Conservation (phyloP, 2,329 filamentous ascomycete species). For the Curvularia verruculosa region DNA sequence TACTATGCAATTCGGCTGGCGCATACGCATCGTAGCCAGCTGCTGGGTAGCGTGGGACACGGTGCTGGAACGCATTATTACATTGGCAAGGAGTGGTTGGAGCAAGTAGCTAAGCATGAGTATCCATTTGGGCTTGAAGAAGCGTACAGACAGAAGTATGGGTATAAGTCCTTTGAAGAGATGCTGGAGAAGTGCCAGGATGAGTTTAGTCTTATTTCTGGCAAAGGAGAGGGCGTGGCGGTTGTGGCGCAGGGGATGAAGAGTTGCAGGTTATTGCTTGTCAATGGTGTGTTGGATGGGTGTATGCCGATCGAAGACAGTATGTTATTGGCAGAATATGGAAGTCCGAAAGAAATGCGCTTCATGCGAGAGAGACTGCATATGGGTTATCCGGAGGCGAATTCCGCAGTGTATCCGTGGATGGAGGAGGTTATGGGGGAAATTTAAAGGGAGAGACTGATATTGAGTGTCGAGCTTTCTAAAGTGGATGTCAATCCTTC, state of each 20-base stretch:
- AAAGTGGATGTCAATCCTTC: neutral
- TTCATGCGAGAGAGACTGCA: constrained; percentile 53
- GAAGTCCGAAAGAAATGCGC: constrained; percentile 58
- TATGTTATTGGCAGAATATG: constrained; percentile 59
- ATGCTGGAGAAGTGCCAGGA: constrained; percentile 57
- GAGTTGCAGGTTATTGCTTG: constrained; percentile 58
- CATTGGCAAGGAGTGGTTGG: constrained; percentile 62
- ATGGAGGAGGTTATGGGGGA: constrained; percentile 37
- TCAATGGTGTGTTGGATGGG: constrained; percentile 64
- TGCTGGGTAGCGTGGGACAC: constrained; percentile 58
- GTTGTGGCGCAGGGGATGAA: constrained; percentile 46
- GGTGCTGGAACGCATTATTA: constrained; percentile 65
- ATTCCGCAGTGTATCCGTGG: constrained; percentile 39
- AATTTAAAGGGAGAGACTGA: neutral
- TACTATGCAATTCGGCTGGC: constrained; percentile 64
- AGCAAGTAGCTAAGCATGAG: constrained; percentile 59
- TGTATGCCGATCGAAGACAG: constrained; percentile 67
- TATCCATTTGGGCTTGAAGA: constrained; percentile 64
- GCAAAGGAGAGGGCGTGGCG: constrained; percentile 57
- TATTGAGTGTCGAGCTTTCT: neutral
- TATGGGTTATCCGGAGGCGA: constrained; percentile 53
- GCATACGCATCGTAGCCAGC: constrained; percentile 59
- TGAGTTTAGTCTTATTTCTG: constrained; percentile 60
- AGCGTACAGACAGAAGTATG: constrained; percentile 56
- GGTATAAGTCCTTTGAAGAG: constrained; percentile 42